Base-by-base conservation (phyloP, 192 early-diverging fungal genomes). In the Coemansia biformis region DNA sequence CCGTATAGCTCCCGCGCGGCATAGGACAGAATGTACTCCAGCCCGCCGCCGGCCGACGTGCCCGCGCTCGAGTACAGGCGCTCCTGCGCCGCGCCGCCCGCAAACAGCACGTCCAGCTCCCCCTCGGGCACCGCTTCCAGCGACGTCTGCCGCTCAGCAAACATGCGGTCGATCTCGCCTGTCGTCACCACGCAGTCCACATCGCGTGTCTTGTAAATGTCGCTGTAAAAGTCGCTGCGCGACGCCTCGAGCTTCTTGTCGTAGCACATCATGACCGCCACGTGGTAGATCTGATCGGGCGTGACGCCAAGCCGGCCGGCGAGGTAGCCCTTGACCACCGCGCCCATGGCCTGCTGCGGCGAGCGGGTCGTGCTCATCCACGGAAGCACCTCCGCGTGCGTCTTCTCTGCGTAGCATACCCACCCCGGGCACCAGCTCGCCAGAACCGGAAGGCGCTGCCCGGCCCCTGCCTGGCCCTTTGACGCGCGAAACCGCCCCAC, bases 401-500 rank as follows among this genome's bases (percentile, higher is more conserved):
- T 97, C 72, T 97, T 99, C 74, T 99, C 96, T 11, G 92, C 92
- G 52, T 99, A 99, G 71, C 96, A 99, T 19, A 99, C 89, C 93
- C 93, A 99, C 12, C 94, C 92, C 39, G 82, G 80, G 43, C 80
- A 84, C 43, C 79, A 67, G 33, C 81, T 83, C 13, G 81, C 81
- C 11, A 83, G 48, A 70, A 85, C 79, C n/a, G 81, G 81, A 30
- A 88, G 45, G 11, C 33, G 38, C 26, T 40, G 43, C n/a, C 32
- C 50, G 6, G 43, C 50, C 24, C 66, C 54, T 2, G 33, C 42
- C 2, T 59, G 49, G 17, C 64, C 60, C 21, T 84, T 59, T 0
- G 57, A 45, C 3, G 51, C 58, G 5, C 63, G 53, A 44, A 77
- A 95, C 29, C 91, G 74, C 21, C 80, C 74, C 0, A 95, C 85